phyloP scores from a whole-genome alignment of 2,329 filamentous ascomycete genomes.

The Leptosphaerulina australis region DNA sequence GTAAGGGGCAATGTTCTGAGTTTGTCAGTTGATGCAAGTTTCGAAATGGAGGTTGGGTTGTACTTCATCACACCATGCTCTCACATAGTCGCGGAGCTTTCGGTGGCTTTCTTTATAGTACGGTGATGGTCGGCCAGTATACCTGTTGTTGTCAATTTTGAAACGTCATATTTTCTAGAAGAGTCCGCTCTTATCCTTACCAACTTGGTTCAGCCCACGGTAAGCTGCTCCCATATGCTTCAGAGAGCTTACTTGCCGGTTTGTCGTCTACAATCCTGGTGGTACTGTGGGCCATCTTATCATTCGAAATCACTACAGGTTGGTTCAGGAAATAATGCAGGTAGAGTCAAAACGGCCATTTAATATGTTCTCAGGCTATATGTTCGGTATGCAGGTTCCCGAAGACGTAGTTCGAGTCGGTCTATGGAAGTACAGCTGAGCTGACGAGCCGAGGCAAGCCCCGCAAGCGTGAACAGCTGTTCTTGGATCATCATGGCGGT shows the following conservation, averaged over 20 bases:
- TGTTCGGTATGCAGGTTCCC: constrained; percentile 3
- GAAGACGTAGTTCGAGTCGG: constrained; percentile 7
- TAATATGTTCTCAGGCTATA: neutral
- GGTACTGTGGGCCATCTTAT: constrained; percentile 13
- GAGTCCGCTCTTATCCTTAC: constrained; percentile 12
- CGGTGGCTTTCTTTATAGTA: constrained; percentile 42
- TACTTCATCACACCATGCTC: constrained; percentile 41
- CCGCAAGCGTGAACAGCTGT: constrained; percentile 6
- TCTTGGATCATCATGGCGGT: neutral
- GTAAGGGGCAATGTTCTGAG: constrained; percentile 33
- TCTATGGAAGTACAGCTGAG: neutral
- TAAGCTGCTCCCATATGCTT: constrained; percentile 36
- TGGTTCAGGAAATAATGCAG: neutral
- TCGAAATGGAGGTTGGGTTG: neutral
- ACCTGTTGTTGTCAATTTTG: constrained; percentile 24
- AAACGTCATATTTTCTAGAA: neutral
- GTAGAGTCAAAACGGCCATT: neutral
- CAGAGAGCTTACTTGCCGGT: constrained; percentile 19
- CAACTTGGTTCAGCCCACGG: constrained; percentile 42
- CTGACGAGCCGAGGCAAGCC: constrained; percentile 12
- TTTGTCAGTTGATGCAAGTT: constrained; percentile 9
- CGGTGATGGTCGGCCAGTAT: constrained; percentile 40
- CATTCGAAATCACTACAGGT: neutral
- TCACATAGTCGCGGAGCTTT: constrained; percentile 36
- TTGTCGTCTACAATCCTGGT: constrained; percentile 13